Evolutionary conservation across 148 eudicot genomes (phyloP), one percentile per base, ranked within the genome.

Genomic region (Hydrangea macrophylla): DNA sequence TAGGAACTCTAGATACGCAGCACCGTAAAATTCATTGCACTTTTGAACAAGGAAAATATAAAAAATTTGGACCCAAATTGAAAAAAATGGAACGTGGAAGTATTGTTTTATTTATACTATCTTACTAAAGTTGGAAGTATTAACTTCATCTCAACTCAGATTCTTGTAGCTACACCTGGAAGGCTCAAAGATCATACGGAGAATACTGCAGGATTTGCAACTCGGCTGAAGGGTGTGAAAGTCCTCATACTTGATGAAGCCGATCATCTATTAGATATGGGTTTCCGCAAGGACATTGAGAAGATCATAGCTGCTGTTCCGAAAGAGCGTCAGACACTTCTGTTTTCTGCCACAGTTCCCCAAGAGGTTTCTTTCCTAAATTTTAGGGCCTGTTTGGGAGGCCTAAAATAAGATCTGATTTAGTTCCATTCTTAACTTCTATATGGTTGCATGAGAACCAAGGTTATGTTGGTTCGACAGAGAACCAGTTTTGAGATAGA

Each of bases 181-280:
- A 82, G 98, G 74, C 89, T 94, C 24, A 81, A 67, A 75, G 98
- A 94, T 76, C 98, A 94, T 76, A 69, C 87, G 62, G 97, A 90
- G 78, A 94, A 94, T 72, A 94, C 98, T 55, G 60, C 92, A 55
- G 97, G 98, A 70, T 94, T 94, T 70, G 89, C 92, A 22, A 90
- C 85, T 55, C 86, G 96, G 67, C 83, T 94, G 48, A 88, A 80
- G 92, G 98, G 98, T 39, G 86, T 94, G 68, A 94, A 94, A 86
- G 87, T 90, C 23, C 93, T 94, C 67, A 92, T 94, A 65, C 97
- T 94, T 55, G 98, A 94, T 77, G 98, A 94, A 84, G 98, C 98
- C 54, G 98, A 94, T 85, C 97, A 87, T 78, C 69, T 94, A 64
- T 77, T 94, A 72, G 97, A 90, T 80, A 94, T 94, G 98, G 98